Evolutionary conservation across 176 grass and related monocot genomes (phyloP).

Genomic region (Areca catechu): DNA sequence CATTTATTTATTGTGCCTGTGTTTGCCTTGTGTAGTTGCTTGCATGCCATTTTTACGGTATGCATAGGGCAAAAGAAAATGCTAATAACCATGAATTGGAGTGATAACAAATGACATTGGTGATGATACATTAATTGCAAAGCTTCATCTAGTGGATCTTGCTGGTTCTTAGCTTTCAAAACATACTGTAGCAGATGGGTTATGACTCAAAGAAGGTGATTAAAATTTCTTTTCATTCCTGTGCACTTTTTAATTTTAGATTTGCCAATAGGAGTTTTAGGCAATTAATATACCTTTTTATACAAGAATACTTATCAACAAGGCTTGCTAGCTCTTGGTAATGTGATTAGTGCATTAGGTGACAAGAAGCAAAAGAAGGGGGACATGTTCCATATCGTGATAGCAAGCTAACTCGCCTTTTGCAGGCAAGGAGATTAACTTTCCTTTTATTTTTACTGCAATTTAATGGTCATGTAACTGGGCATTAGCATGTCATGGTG

Average conservation of each 20-base stretch:
- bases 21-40: slow-evolving; percentile 37
- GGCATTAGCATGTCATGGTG: no score
- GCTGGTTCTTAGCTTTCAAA: slow-evolving; percentile 88
- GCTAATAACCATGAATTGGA: slow-evolving; percentile 17
- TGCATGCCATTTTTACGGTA: slow-evolving; percentile 84
- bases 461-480: no score
- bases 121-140: slow-evolving; percentile 54
- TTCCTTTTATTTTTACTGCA: neutral
- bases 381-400: slow-evolving; percentile 66
- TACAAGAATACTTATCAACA: slow-evolving; percentile 74
- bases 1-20: neutral
- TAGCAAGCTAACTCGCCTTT: slow-evolving; percentile 71
- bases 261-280: neutral
- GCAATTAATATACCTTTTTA: slow-evolving; percentile 9
- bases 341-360: slow-evolving; percentile 73
- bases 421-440: slow-evolving; percentile 32
- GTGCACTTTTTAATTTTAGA: neutral
- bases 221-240: neutral
- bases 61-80: slow-evolving; percentile 59
- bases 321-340: slow-evolving; percentile 75
- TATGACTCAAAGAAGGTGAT: slow-evolving; percentile 78
- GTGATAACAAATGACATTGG: slow-evolving; percentile 24
- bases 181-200: slow-evolving; percentile 59
- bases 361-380: slow-evolving; percentile 81
- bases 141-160: slow-evolving; percentile 80